Base-by-base conservation (phyloP, 1,284 basidiomycete species). In the Cryptococcus wingfieldii region DNA sequence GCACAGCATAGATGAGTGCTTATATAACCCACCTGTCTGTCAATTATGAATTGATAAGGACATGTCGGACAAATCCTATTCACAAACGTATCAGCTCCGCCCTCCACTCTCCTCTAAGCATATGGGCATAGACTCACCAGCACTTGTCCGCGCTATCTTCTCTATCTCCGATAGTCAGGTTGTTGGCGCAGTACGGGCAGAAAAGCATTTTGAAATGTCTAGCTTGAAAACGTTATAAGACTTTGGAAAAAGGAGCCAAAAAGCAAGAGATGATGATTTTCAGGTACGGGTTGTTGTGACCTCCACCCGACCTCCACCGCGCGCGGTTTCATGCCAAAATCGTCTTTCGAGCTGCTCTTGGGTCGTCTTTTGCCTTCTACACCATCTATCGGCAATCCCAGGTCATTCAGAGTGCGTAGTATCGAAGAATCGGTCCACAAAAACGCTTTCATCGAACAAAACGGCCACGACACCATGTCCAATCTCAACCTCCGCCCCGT, bases 171-270 rank as follows among this genome's bases (percentile, higher is more conserved):
- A 97, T 89, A 51, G 91, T 84, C 16, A 98, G 84, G 56, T 92
- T 82, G 75, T 98, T 98, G 47, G 90, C 86, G 72, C 95, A 98
- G 54, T 88, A 92, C 38, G 94, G 94, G 71, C 95, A 98, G 81
- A 96, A 96, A 28, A 95, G 81, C 91, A 93, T 91, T 1, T 14
- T 58, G 47, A 25, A 13, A 34, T 14, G 47, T 5, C 9, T 38
- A 23, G 12, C 14, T 9, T 46, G 6, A 25, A 27, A 27, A 23
- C 7, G 31, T 8, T 34, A 34, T 5, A 10, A 34, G 31, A 34
- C 31, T 34, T 34, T 6, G 31, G 31, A 34, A 34, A 34, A 34
- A 23, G 23, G 14, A 27, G 44, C 14, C 25, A 13, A 46, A 46
- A 46, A 27, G 25, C 12, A 25, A 27, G 25, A 42, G 19, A 42